These are phyloP conservation scores for Penicillium goetzii DNA, from an alignment of 495 filamentous ascomycete species.

Conservation along the genomic window DNA sequence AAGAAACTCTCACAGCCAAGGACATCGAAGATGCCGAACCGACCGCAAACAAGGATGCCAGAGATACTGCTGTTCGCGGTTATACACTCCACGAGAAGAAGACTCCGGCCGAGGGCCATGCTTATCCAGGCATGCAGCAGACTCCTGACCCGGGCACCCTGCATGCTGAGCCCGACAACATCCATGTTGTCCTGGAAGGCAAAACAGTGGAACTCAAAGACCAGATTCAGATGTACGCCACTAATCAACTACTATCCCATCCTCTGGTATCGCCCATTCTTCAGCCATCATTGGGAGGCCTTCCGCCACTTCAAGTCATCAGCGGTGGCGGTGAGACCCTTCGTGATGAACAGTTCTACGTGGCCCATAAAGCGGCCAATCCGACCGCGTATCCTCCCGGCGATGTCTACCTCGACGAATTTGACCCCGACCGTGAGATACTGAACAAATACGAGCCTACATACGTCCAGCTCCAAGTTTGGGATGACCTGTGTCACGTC, in stretches of 20 bases:
- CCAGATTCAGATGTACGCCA: conserved; percentile 93
- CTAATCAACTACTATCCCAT: conserved; percentile 83
- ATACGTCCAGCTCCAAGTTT: conserved; percentile 93
- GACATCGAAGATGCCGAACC: conserved; percentile 25
- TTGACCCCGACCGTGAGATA: conserved; percentile 56
- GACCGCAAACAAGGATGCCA: conserved; percentile 26
- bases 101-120: conserved; percentile 25
- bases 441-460: conserved; percentile 75
- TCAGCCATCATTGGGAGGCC: conserved; percentile 82
- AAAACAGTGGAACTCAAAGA: conserved; percentile 79
- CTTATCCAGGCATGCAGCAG: conserved; percentile 43
- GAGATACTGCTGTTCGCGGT: conserved; percentile 45
- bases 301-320: conserved; percentile 84
- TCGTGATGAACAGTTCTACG: conserved; percentile 90
- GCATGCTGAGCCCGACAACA: conserved; percentile 42
- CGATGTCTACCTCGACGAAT: conserved; percentile 65
- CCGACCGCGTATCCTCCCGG: conserved; percentile 73
- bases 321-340: conserved; percentile 87
- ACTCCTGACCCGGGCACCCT: conserved; percentile 29
- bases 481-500: conserved; percentile 93
- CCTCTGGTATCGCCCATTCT: conserved; percentile 87
- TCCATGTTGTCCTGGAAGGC: conserved; percentile 68
- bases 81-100: conserved; percentile 42
- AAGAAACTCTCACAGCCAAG: conserved; percentile 39
- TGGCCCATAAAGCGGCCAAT: conserved; percentile 91